phyloP scores from a whole-genome alignment of 331 rosid genomes.

The Telfairia occidentalis region DNA sequence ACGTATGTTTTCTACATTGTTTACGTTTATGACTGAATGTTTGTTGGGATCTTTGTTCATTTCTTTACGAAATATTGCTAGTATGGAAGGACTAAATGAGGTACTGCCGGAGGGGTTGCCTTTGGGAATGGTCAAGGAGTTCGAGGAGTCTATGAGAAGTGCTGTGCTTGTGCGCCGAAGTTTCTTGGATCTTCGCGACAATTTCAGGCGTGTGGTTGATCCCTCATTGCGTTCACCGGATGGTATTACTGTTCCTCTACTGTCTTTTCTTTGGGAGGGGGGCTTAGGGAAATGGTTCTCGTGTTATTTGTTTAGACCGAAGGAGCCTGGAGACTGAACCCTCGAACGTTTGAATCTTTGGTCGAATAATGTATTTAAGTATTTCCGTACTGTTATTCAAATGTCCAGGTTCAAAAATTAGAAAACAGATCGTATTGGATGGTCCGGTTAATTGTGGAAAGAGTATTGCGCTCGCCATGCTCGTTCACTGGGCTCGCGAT shows the following conservation, averaged over 20 bases:
- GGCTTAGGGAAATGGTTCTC: background rate
- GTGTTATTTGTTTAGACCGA: background rate
- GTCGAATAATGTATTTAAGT: background rate
- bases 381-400: conserved; percentile 11
- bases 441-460: conserved; percentile 89
- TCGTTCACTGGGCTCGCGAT: conserved; percentile 94
- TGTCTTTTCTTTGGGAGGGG: background rate
- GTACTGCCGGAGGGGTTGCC: conserved; percentile 81
- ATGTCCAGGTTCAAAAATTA: conserved; percentile 45
- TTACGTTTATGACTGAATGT: background rate
- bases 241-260: conserved; percentile 32
- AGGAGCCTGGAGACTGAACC: background rate
- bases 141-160: conserved; percentile 61
- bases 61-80: conserved; percentile 15
- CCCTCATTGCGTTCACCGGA: conserved; percentile 45
- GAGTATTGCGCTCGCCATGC: conserved; percentile 85
- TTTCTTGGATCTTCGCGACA: conserved; percentile 78
- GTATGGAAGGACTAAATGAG: conserved; percentile 44
- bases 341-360: background rate
- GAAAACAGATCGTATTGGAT: conserved; percentile 75
- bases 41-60: background rate
- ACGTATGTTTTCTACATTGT: background rate
- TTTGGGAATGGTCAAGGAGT: conserved; percentile 73
- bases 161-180: conserved; percentile 68
- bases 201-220: conserved; percentile 62